A percentile compares a stretch with the other conserved stretches of the same genome.
These are phyloP conservation scores for Ampelocalamus luodianensis DNA, from an alignment of 176 grass and related monocot species.

Conservation along the genomic window DNA sequence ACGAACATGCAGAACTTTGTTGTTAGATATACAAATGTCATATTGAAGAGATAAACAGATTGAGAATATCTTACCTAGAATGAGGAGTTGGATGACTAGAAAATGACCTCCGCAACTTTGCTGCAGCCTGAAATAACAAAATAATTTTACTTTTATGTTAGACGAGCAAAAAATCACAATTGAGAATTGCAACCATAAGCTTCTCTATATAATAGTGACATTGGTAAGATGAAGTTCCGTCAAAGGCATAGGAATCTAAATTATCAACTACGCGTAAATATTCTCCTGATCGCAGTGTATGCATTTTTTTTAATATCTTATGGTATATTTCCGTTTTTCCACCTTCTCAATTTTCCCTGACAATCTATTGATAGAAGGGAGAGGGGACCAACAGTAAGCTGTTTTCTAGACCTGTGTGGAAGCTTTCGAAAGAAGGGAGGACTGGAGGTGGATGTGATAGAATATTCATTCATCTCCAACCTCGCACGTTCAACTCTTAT, in stretches of 20 bases:
- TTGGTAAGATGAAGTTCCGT: too few relatives aligned
- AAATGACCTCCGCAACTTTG: not conserved
- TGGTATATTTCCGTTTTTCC: not conserved
- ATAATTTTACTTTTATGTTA: not conserved
- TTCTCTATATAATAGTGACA: too few relatives aligned
- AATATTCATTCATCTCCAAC: not conserved
- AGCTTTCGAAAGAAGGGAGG: not conserved
- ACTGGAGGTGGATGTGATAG: not conserved
- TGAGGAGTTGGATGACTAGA: not conserved
- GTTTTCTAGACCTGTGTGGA: not conserved
- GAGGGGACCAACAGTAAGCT: not conserved
- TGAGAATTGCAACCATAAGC: too few relatives aligned
- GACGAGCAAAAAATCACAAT: not conserved
- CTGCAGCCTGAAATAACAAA: not conserved
- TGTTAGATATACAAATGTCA: not conserved
- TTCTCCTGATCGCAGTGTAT: not conserved
- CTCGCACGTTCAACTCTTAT: not conserved
- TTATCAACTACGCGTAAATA: too few relatives aligned
- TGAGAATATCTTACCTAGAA: not conserved
- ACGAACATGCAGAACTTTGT: too few relatives aligned
- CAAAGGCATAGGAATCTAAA: too few relatives aligned
- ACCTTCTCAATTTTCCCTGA: not conserved
- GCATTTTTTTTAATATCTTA: not conserved
- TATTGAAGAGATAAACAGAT: not conserved
- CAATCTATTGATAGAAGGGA: not conserved